A percentile compares a stretch with the other conserved stretches of the same genome.
Evolutionary conservation across 2,329 filamentous ascomycete genomes (phyloP).

Genomic region (Colletotrichum sojae): DNA sequence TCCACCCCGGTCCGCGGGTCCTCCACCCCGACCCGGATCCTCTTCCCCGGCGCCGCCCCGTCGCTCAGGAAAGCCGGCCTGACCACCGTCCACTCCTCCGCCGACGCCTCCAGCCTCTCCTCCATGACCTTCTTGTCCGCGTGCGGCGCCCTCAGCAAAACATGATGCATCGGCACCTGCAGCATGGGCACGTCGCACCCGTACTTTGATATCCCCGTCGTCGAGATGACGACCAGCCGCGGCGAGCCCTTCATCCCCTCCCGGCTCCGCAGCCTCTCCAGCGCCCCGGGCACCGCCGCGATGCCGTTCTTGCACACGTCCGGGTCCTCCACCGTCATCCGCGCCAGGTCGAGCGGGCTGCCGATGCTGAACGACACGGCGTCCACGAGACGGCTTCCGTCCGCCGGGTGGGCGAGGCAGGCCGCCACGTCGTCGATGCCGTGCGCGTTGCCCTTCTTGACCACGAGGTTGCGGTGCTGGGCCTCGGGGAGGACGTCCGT

Average conservation of each 20-base stretch:
- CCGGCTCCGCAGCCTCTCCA: constrained; percentile 45
- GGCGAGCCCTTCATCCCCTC: constrained; percentile 47
- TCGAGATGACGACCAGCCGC: constrained; percentile 52
- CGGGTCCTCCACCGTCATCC: constrained; percentile 53
- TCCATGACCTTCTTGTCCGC: constrained; percentile 66
- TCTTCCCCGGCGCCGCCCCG: constrained; percentile 43
- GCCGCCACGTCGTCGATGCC: constrained; percentile 50
- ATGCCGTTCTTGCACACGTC: constrained; percentile 57
- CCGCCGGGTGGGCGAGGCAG: constrained; percentile 48
- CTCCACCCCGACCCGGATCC: constrained; percentile 57
- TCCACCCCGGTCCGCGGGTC: constrained; percentile 51
- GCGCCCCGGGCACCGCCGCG: constrained; percentile 51
- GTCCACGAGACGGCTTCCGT: constrained; percentile 51
- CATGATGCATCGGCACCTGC: constrained; percentile 59
- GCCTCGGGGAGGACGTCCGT: constrained; percentile 47
- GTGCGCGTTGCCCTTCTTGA: constrained; percentile 57
- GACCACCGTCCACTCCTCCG: constrained; percentile 55
- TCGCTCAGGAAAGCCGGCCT: constrained; percentile 55
- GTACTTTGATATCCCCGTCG: constrained; percentile 55
- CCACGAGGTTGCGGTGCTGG: constrained; percentile 51
- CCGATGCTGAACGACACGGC: constrained; percentile 58
- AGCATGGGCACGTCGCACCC: constrained; percentile 59
- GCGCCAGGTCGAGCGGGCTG: constrained; percentile 45
- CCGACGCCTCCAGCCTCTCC: constrained; percentile 45
- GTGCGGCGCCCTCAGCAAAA: constrained; percentile 58